Evolutionary conservation across 345 rosid species (phyloP), one percentile per base, ranked within the genome.

Genomic region (Noccaea caerulescens): DNA sequence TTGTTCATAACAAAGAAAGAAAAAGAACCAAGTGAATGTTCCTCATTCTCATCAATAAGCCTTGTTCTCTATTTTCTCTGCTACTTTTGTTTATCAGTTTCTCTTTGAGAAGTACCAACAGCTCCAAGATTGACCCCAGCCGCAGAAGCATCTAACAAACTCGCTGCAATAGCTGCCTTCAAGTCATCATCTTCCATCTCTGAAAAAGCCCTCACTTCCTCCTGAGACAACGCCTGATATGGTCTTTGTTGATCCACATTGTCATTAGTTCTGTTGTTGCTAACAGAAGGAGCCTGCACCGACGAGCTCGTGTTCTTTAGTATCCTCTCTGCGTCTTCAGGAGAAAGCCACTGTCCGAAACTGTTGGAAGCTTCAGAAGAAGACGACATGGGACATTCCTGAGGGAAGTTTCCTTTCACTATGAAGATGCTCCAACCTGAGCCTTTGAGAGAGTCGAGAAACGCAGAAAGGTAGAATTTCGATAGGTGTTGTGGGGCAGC

Each of bases 371-470:
- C 88, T 77, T 91, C 99, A 0, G 92, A 83, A 12, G 91, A 80
- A 20, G 79, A 76, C 2, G 87, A 68, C 56, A 89, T 83, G 7
- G 88, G 93, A 56, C 83, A 91, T 78, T 91, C 96, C 68, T 77
- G 87, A 0, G 97, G 96, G 81, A 91, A 91, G 77, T 84, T 91
- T 34, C 99, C 99, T 77, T 92, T 81, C 55, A 89, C 99, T 18
- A 88, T 57, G 83, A 94, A 91, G 61, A 88, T 91, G 75, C 95
- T 94, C 99, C 97, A 94, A 8, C 99, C 96, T 3, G 78, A 82
- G 83, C 96, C 87, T 64, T 84, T 89, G 25, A 94, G 81, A 16
- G 99, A 83, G 80, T 94, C 95, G 9, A 89, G 80, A 66, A 81
- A 91, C 13, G 96, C 99, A 7, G 95, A 83, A 58, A 94, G 90